Base-by-base conservation (phyloP, 2,329 filamentous ascomycete genomes). In the Hymenoscyphus occultus region DNA sequence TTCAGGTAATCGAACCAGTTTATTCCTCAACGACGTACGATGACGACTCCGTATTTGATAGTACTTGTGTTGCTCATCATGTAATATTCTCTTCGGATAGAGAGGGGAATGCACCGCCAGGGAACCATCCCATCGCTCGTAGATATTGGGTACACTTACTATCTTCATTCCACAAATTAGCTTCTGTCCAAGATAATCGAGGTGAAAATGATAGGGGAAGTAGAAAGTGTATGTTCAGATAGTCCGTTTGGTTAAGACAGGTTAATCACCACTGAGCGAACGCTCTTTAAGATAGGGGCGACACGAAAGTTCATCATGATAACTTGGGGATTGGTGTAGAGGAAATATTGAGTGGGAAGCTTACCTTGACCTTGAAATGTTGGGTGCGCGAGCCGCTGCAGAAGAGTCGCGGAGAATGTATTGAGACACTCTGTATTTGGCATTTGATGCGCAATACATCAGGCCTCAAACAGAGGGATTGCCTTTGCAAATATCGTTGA, bases 161-260 rank as follows among this genome's bases (percentile, higher is more conserved):
- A 19, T 51, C 45, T 51, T 51, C n/a, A 51, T 12, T 51, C 31
- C 45, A 61, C 40, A 62, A 42, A 57, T 63, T 58, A 63, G 61
- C 61, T 32, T 22, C 1, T 51, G n/a, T 3, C n/a, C 45, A 19
- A 48, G 7, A 51, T 3, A 28, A 51, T 22, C 19, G 10, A 10
- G 19, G 9, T 51, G 19, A 19, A 16, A 10, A 22, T 19, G n/a
- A 51, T 51, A 19, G 19, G 45, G 19, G 19, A 51, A 51, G 45
- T 22, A 51, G 54, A 68, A 68, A 60, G 76, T 13, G n/a, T 61
- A 28, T 56, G 28, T 35, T 83, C 81, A 83, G 81, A 75, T 71
- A 75, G 81, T 84, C 82, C 81, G 78, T 83, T 84, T 85, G 82
- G 83, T 78, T 57, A 78, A 81, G 82, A 84, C 82, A 79, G 82